These are phyloP conservation scores for Auricularia sp. DNA, from an alignment of 768 basidiomycete species.

Conservation along the genomic window DNA sequence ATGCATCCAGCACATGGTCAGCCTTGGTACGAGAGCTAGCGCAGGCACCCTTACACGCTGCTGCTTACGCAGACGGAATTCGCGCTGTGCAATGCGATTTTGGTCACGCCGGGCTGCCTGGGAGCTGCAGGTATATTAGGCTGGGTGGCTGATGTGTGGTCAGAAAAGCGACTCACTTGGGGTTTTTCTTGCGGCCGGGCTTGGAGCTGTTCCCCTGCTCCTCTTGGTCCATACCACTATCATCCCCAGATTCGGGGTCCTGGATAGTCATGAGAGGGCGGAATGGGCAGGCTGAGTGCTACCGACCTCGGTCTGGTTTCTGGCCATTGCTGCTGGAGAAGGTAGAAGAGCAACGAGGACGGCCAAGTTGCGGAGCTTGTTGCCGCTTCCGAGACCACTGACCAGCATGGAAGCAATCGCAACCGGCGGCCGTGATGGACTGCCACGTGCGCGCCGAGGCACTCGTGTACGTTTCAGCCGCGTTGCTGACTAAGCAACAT, in stretches of 20 bases:
- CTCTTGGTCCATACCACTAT: constrained; percentile 7
- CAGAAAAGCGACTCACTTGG: constrained; percentile 46
- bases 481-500: too few relatives aligned
- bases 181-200: constrained; percentile 83
- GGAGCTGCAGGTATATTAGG: constrained; percentile 44
- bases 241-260: constrained; percentile 47
- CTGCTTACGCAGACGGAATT: constrained; percentile 87
- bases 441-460: too few relatives aligned
- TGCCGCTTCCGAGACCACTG: too few relatives aligned
- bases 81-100: constrained; percentile 86
- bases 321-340: background rate
- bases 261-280: constrained; percentile 21
- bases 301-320: background rate
- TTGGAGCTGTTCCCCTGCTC: constrained; percentile 25
- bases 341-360: too few relatives aligned
- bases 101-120: constrained; percentile 84
- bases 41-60: constrained; percentile 44
- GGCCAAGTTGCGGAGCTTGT: too few relatives aligned
- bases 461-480: too few relatives aligned
- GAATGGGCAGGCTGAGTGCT: background rate
- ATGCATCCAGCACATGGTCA: constrained; percentile 27
- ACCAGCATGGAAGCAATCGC: too few relatives aligned
- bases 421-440: too few relatives aligned
- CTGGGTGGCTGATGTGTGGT: background rate
- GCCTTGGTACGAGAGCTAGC: background rate